Percentiles rank a stretch among this genome's conserved stretches.
Conservation (phyloP, 2,329 filamentous ascomycete genomes). For the Fusarium nodosum region DNA sequence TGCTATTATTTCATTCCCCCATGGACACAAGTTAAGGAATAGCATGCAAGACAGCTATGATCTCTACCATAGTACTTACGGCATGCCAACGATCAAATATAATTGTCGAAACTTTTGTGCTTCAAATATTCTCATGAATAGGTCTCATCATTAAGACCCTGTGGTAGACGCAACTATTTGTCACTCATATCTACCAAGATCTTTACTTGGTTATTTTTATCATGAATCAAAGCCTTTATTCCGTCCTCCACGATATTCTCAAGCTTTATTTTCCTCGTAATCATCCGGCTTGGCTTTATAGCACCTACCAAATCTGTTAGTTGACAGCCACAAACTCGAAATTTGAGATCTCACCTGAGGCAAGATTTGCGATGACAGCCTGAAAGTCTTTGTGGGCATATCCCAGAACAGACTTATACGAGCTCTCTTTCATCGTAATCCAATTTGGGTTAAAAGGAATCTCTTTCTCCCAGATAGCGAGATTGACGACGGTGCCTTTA, state of each 20-base stretch:
- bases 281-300: constrained; percentile 69
- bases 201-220: constrained; percentile 74
- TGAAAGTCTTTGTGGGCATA: constrained; percentile 62
- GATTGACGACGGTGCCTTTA: constrained; percentile 71
- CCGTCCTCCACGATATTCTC: constrained; percentile 69
- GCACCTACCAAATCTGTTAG: constrained; percentile 54
- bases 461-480: constrained; percentile 72
- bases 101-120: too few relatives aligned
- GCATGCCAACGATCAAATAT: too few relatives aligned
- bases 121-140: not conserved
- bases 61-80: not conserved
- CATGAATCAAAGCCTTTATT: constrained; percentile 67
- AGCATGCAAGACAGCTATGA: not conserved
- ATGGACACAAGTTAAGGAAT: constrained; percentile 20
- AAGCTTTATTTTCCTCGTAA: constrained; percentile 69
- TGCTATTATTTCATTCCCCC: constrained; percentile 42
- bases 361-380: constrained; percentile 64
- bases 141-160: too few relatives aligned
- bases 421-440: constrained; percentile 48
- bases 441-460: constrained; percentile 50
- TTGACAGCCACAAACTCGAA: accelerated
- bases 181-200: constrained; percentile 65
- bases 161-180: constrained; percentile 13
- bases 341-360: constrained; percentile 17
- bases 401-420: constrained; percentile 47